Conservation (phyloP, 2,329 filamentous ascomycete genomes). For the Simplicillium sp. region DNA sequence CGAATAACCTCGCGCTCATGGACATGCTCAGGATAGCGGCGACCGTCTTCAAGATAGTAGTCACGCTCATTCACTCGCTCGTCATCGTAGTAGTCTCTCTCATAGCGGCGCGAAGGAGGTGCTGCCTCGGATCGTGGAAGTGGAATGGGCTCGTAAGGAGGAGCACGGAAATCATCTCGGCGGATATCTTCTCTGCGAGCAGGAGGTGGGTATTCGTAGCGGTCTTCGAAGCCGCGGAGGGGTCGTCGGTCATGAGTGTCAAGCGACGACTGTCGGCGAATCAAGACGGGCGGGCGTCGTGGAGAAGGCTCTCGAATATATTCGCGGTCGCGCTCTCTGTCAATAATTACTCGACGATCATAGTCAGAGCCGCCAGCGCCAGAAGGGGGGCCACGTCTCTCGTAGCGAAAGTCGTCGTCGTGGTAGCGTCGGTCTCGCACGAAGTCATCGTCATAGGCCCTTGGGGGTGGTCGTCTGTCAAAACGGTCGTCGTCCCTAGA, state of each 20-base stretch:
- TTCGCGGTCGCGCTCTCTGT: conserved; percentile 45
- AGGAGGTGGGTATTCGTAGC: conserved; percentile 56
- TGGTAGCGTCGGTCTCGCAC: conserved; percentile 42
- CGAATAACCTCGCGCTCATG: conserved; percentile 53
- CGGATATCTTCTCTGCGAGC: conserved; percentile 36
- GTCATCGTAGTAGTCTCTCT: conserved; percentile 52
- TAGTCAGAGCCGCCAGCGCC: conserved; percentile 24
- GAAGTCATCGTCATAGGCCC: conserved; percentile 35
- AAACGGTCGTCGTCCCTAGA: conserved; percentile 33
- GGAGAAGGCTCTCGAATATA: conserved; percentile 36
- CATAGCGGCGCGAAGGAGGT: conserved; percentile 48
- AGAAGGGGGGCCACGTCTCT: conserved; percentile 19
- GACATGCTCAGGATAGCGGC: conserved; percentile 48
- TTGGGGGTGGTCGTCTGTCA: conserved; percentile 19
- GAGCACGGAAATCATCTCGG: conserved; percentile 42
- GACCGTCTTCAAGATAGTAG: conserved; percentile 60
- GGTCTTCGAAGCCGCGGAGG: conserved; percentile 35
- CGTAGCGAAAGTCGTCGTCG: conserved; percentile 41
- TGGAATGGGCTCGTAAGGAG: conserved; percentile 51
- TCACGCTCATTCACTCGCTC: conserved; percentile 60
- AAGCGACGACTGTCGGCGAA: conserved; percentile 78
- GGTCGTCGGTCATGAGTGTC: conserved; percentile 83
- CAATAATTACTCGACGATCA: conserved; percentile 46
- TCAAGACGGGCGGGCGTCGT: conserved; percentile 52
- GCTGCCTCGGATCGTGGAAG: conserved; percentile 54